phyloP scores from a whole-genome alignment of 202 grass and related monocot species.

The Bolboschoenoplectus hybrid region DNA sequence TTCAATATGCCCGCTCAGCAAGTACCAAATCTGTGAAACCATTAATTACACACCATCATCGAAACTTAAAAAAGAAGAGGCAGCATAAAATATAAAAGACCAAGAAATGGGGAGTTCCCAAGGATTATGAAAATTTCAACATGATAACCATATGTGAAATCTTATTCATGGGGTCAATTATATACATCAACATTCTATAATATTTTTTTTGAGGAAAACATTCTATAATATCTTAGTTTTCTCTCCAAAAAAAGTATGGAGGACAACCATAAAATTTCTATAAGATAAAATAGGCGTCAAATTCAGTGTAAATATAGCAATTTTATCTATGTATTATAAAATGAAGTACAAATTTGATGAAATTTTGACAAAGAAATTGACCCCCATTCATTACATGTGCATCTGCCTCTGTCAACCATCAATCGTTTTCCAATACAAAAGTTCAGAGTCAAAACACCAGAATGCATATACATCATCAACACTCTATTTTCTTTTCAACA shows the following conservation, averaged over 20 bases:
- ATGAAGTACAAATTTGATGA: too few relatives aligned
- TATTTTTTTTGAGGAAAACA: too few relatives aligned
- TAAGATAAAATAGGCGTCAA: too few relatives aligned
- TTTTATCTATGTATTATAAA: too few relatives aligned
- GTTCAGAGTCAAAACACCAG: not conserved
- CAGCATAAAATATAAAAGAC: not conserved
- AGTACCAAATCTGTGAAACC: not conserved
- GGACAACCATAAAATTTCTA: too few relatives aligned
- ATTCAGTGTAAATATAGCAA: too few relatives aligned
- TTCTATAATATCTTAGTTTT: too few relatives aligned
- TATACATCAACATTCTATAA: too few relatives aligned
- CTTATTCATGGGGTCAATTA: not conserved
- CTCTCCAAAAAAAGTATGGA: too few relatives aligned
- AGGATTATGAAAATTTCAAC: conserved; percentile 8
- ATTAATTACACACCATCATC: not conserved
- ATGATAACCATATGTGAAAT: not conserved
- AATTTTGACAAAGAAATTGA: too few relatives aligned
- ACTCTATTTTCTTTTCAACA: not conserved
- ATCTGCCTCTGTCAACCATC: not conserved
- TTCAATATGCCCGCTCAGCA: not conserved
- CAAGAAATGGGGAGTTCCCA: not conserved
- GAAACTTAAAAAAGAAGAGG: not conserved
- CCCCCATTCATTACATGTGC: too few relatives aligned
- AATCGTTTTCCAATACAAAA: not conserved
- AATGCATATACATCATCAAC: conserved; percentile 23